Evolutionary conservation across 257 asterid species (phyloP), one percentile per base, ranked within the genome.

Genomic region (Jacaranda mimosifolia): DNA sequence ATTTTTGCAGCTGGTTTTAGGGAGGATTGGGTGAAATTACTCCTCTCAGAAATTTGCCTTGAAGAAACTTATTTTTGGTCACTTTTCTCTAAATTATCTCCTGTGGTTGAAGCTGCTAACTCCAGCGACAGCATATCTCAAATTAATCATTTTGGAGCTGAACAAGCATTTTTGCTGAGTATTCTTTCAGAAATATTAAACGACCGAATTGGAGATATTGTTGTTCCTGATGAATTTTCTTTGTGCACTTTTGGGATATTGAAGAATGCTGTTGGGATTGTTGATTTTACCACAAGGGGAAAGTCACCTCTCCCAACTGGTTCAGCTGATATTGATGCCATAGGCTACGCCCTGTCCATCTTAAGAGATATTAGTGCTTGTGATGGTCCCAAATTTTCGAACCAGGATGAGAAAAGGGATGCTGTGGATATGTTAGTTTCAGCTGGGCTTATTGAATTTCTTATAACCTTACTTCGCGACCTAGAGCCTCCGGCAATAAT

Each of bases 401-500:
- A 77, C 63, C 76, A 64, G 66, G 86, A 69, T 38, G 81, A 57
- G 56, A 43, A 83, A 13, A 72, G 15, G 18, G 89, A 89, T 83
- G 64, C 51, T 21, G 86, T 86, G 53, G 87, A 82, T 72, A 39
- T 35, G 68, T 82, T 95, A 63, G 87, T 86, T 26, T 84, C 89
- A n/a, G 75, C 81, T 32, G 96, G 97, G 63, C 89, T 91, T n/a
- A 74, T 90, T 52, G 90, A 86, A 56, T 83, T 88, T 71, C 89
- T 95, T 21, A 38, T 93, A 72, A 58, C 70, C 53, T 81, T 91
- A 52, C 92, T 95, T 46, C 83, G 85, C 0, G 83, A 78, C 49
- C 89, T 93, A 57, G 99, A 90, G 83, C 98, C 94, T 73, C 97
- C 98, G 48, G 67, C 83, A 57, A 84, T 79, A 32, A 82, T 93